Percentiles rank a stretch among this genome's conserved stretches.
phyloP scores from a whole-genome alignment of 768 basidiomycete genomes.

The Lanmaoa pseudosensibilis region DNA sequence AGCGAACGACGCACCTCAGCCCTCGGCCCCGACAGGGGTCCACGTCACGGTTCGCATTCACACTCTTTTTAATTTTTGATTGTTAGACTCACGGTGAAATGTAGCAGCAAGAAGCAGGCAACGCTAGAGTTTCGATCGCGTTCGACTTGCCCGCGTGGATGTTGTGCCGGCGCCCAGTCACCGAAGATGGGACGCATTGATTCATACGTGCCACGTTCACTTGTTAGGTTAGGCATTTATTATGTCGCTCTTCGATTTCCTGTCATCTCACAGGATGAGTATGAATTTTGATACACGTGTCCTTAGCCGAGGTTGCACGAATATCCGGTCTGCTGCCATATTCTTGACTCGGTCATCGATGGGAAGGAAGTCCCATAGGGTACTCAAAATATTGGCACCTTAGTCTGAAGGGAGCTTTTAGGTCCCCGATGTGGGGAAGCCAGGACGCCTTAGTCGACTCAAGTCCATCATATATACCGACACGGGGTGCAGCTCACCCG shows the following conservation, averaged over 20 bases:
- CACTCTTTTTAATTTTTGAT: too few species aligned
- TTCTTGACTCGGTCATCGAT: too few species aligned
- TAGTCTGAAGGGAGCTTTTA: too few species aligned
- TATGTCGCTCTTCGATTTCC: too few species aligned
- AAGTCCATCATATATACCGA: too few species aligned
- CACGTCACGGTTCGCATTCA: not conserved
- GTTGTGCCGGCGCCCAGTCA: not conserved
- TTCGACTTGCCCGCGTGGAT: not conserved
- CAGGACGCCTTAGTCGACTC: too few species aligned
- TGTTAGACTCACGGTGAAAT: not conserved
- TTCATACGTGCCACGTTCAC: not conserved
- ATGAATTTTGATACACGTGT: not conserved
- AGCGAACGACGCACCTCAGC: not conserved
- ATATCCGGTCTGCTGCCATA: too few species aligned
- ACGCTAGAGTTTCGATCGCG: not conserved
- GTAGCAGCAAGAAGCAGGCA: not conserved
- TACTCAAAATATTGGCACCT: too few species aligned
- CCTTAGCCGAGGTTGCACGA: not conserved
- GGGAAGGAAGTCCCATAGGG: too few species aligned
- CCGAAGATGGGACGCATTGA: not conserved
- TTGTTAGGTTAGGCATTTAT: not conserved
- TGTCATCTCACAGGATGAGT: not conserved
- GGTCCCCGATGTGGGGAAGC: too few species aligned
- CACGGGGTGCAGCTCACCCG: too few species aligned
- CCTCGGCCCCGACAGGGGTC: not conserved